Evolutionary conservation across 306 rosid species (phyloP).

Genomic region (cucumber (Cucumis sativus)): DNA sequence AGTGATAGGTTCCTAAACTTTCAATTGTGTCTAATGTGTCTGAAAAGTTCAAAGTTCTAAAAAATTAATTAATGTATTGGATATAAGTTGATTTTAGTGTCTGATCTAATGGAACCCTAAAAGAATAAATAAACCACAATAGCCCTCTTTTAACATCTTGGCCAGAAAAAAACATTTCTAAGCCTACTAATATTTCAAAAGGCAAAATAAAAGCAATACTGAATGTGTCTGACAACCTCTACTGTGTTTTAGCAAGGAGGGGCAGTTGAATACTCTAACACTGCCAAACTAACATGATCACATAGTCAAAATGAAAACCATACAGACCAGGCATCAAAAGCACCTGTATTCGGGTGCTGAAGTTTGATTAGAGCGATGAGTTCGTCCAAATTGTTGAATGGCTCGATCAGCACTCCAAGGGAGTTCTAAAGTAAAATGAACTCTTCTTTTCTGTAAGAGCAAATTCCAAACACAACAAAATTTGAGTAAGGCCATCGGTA

Average conservation of each 20-base stretch:
- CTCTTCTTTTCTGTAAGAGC: slow-evolving; percentile 72
- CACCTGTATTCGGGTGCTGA: slow-evolving; percentile 98
- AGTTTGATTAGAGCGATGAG: slow-evolving; percentile 97
- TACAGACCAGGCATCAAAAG: slow-evolving; percentile 5
- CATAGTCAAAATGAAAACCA: not conserved
- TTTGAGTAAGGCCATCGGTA: slow-evolving; percentile 5
- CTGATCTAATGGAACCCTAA: no score
- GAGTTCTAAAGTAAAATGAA: slow-evolving; percentile 90
- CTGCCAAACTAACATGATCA: not conserved
- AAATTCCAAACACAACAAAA: slow-evolving; percentile 10
- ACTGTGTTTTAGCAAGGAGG: not conserved
- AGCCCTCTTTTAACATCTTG: not conserved
- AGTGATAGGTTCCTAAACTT: no score
- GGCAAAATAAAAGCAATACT: not conserved
- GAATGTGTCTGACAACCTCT: not conserved
- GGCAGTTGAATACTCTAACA: not conserved
- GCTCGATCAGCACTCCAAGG: slow-evolving; percentile 99
- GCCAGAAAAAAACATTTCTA: not conserved
- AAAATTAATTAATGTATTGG: no score
- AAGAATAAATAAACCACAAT: not conserved
- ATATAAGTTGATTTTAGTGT: no score
- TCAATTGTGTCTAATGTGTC: no score
- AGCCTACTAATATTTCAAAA: not conserved
- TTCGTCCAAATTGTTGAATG: slow-evolving; percentile 98
- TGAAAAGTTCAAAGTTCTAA: no score